A percentile compares a stretch with the other conserved stretches of the same genome.
Conservation (phyloP, 1,139 yeast genomes). For the Hansenula anomala region DNA sequence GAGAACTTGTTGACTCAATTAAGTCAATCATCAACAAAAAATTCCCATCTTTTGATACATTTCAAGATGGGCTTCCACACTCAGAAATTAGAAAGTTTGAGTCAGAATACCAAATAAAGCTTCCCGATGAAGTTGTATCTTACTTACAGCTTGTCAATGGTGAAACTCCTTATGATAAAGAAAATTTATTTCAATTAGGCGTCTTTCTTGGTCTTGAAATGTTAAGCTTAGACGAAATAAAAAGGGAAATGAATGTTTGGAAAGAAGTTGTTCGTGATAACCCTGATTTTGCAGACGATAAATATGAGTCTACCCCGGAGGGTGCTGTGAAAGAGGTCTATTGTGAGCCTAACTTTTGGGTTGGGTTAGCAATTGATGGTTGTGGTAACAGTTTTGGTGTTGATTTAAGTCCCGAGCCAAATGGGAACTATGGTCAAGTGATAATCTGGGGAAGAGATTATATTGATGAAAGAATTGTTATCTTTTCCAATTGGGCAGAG, state of each 20-base stretch:
- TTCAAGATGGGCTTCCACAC: slow-evolving; percentile 2
- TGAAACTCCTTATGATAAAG: slow-evolving; percentile 3
- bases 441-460: slow-evolving; percentile 61
- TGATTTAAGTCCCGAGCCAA: slow-evolving; percentile 59
- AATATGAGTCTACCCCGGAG: slow-evolving; percentile 35
- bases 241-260: slow-evolving; percentile 11
- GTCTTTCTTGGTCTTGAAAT: slow-evolving; percentile 8
- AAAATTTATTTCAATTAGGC: slow-evolving; percentile 4
- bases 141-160: slow-evolving; percentile 8
- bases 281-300: slow-evolving; percentile 6
- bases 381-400: slow-evolving; percentile 59
- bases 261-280: slow-evolving; percentile 11
- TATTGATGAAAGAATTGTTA: slow-evolving; percentile 50
- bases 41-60: slow-evolving; percentile 1
- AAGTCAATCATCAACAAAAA: neutral
- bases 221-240: slow-evolving; percentile 8
- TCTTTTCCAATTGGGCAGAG: slow-evolving; percentile 53
- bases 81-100: slow-evolving; percentile 4
- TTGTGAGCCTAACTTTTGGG: slow-evolving; percentile 51
- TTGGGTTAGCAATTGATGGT: slow-evolving; percentile 53
- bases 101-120: slow-evolving; percentile 1
- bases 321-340: slow-evolving; percentile 51
- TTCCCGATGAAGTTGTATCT: slow-evolving; percentile 9
- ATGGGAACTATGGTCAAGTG: slow-evolving; percentile 58
- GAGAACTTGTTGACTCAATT: neutral